Conservation (phyloP, 495 filamentous ascomycete genomes). For the Melanomma pulvis-pyrius region DNA sequence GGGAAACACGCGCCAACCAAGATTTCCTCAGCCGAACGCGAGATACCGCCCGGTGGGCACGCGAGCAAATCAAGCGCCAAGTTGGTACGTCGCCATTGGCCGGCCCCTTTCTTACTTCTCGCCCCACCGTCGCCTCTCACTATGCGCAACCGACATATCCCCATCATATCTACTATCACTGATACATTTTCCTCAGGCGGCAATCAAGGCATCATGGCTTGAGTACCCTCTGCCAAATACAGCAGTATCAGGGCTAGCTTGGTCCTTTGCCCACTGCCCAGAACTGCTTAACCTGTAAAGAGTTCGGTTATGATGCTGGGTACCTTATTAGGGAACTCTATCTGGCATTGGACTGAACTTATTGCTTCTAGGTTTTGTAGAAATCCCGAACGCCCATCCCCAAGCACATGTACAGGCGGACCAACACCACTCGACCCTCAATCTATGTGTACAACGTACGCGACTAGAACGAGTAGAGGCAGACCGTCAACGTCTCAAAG, state of each 20-base stretch:
- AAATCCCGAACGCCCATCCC: background rate
- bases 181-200: conserved; percentile 18
- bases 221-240: conserved; percentile 2
- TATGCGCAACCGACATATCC: background rate
- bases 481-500: background rate
- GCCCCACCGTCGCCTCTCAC: background rate
- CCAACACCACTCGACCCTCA: background rate
- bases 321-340: conserved; percentile 4
- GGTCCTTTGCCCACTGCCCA: background rate
- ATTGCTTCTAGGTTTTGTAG: conserved; percentile 1
- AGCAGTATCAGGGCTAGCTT: too few species aligned
- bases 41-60: conserved; percentile 94
- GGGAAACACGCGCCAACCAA: conserved; percentile 81
- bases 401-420: background rate
- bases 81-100: conserved; percentile 50
- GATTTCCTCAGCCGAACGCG: conserved; percentile 81
- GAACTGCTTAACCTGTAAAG: background rate
- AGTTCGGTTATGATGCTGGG: conserved; percentile 7
- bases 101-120: conserved; percentile 10
- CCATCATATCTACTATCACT: conserved; percentile 21
- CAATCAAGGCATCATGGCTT: conserved; percentile 33
- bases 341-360: conserved; percentile 13
- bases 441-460: background rate
- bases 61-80: conserved; percentile 96
- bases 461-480: background rate